phyloP scores from a whole-genome alignment of 768 basidiomycete species.

The Agrocybe chaxingu region DNA sequence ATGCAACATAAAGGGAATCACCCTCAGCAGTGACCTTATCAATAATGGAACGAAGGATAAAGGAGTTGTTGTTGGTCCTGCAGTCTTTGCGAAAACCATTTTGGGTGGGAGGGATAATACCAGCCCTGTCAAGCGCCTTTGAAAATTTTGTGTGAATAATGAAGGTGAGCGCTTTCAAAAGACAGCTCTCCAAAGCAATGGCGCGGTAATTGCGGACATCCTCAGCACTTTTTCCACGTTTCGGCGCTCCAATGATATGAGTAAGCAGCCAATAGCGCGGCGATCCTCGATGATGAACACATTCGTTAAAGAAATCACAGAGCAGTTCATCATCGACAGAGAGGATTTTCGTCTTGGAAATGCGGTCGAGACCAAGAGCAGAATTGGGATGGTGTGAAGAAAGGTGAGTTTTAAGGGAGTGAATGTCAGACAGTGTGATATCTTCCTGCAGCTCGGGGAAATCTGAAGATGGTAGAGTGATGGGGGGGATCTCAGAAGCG shows the following conservation, averaged over 20 bases:
- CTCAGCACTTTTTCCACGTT: too few relatives aligned
- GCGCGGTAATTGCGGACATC: background rate
- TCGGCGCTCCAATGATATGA: background rate
- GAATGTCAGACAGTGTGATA: too few relatives aligned
- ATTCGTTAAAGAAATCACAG: background rate
- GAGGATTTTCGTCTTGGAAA: background rate
- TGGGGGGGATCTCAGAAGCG: background rate
- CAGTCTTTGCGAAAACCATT: background rate
- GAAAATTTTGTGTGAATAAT: background rate
- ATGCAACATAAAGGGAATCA: too few relatives aligned
- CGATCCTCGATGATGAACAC: background rate
- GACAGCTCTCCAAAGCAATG: background rate
- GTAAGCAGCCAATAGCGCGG: background rate
- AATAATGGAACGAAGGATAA: too few relatives aligned
- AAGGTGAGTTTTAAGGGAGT: too few relatives aligned
- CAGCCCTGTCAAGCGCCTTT: background rate
- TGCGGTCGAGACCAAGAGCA: background rate
- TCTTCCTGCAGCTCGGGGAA: background rate
- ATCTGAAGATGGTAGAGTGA: background rate
- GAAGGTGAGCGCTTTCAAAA: background rate
- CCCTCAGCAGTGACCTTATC: too few relatives aligned
- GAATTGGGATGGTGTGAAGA: too few relatives aligned
- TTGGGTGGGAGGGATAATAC: background rate
- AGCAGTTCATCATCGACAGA: background rate
- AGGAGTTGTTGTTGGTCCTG: too few relatives aligned